Conservation (phyloP, 345 rosid genomes). For the Viola odorata region DNA sequence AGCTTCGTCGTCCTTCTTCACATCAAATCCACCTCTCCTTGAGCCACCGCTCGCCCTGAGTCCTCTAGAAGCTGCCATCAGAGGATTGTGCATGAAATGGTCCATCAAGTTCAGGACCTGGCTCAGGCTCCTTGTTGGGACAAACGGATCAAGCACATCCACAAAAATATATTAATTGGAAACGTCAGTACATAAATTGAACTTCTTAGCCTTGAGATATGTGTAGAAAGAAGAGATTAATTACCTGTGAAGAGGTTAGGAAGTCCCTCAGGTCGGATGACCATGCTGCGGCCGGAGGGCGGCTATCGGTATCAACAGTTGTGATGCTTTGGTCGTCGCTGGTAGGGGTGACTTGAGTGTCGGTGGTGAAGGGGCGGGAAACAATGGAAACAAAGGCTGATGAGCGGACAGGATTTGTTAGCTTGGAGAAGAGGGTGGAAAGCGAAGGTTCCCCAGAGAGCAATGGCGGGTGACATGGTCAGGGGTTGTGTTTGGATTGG, state of each 20-base stretch:
- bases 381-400: conserved; percentile 12
- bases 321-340: conserved; percentile 16
- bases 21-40: conserved; percentile 47
- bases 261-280: conserved; percentile 13
- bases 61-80: conserved; percentile 24
- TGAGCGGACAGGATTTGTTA: conserved; percentile 18
- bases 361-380: conserved; percentile 36
- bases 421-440: conserved; percentile 21
- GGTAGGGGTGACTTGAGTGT: conserved; percentile 22
- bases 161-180: no score
- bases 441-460: conserved; percentile 23
- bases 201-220: background rate
- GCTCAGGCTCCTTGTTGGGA: conserved; percentile 51
- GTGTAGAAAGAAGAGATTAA: background rate
- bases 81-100: conserved; percentile 45
- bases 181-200: background rate
- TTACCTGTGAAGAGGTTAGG: conserved; percentile 29
- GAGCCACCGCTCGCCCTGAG: conserved; percentile 25
- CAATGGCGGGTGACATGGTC: conserved; percentile 34
- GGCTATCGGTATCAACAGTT: conserved; percentile 19
- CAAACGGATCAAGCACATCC: conserved; percentile 34
- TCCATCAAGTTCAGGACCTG: conserved; percentile 70
- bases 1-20: conserved; percentile 40
- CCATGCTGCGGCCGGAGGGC: conserved; percentile 11
- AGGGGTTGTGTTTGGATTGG: no score